phyloP scores from a whole-genome alignment of 257 asterid genomes.

The Nicotiana benthamiana region DNA sequence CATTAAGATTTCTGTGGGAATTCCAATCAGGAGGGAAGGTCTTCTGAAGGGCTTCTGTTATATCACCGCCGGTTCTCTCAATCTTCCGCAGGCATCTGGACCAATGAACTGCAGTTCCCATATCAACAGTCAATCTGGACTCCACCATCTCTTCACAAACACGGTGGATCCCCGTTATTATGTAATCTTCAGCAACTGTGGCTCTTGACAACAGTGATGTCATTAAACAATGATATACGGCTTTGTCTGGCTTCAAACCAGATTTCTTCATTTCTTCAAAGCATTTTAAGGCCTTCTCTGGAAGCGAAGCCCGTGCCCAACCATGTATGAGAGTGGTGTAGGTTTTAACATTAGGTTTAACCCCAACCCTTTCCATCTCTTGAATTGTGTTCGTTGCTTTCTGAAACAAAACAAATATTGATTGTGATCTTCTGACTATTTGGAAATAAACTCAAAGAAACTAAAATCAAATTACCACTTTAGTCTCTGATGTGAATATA shows the following conservation, averaged over 20 bases:
- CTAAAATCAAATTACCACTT: neutral
- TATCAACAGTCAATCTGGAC: constrained; percentile 53
- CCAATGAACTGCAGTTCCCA: constrained; percentile 99
- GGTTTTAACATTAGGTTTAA: constrained; percentile 75
- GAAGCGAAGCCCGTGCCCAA: constrained; percentile 94
- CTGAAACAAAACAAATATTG: constrained; percentile 21
- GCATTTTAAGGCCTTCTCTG: constrained; percentile 90
- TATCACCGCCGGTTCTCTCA: constrained; percentile 67
- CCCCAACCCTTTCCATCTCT: constrained; percentile 79
- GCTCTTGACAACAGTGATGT: constrained; percentile 88
- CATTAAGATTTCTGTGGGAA: constrained; percentile 48
- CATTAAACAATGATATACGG: constrained; percentile 93
- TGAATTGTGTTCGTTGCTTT: constrained; percentile 62
- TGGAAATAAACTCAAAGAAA: neutral
- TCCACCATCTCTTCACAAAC: constrained; percentile 74
- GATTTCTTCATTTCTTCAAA: constrained; percentile 77
- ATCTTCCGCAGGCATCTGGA: constrained; percentile 72
- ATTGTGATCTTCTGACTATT: neutral
- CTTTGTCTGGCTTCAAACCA: constrained; percentile 77
- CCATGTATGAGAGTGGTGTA: constrained; percentile 91
- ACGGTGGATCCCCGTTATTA: constrained; percentile 42
- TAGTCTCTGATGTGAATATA: neutral
- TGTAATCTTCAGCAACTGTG: constrained; percentile 69
- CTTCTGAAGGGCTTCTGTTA: constrained; percentile 89
- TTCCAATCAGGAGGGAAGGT: constrained; percentile 99